Conservation (phyloP, 2,329 filamentous ascomycete genomes). For the Bipolaris victoriae region DNA sequence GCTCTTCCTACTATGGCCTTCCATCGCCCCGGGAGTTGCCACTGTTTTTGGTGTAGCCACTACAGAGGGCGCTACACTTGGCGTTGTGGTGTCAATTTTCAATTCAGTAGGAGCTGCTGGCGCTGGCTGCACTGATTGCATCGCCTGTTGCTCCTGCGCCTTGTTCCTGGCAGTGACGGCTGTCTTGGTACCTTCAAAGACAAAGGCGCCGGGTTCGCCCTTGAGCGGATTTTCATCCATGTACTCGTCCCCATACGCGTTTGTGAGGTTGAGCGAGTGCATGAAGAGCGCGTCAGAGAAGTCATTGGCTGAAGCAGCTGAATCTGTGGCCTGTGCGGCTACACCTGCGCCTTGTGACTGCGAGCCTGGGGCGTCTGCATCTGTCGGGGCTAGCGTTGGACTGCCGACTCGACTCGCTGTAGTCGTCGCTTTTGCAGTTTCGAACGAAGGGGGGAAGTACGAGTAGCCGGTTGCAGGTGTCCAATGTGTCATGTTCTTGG, state of each 20-base stretch:
- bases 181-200: conserved; percentile 56
- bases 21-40: conserved; percentile 24
- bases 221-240: conserved; percentile 68
- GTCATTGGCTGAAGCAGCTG: conserved; percentile 26
- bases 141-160: conserved; percentile 36
- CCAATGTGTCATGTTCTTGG: conserved; percentile 62
- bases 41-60: conserved; percentile 39
- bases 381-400: conserved; percentile 34
- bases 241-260: conserved; percentile 64
- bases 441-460: conserved; percentile 60
- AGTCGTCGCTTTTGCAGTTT: conserved; percentile 40
- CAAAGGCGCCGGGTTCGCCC: conserved; percentile 68
- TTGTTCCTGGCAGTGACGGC: conserved; percentile 51
- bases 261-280: conserved; percentile 58
- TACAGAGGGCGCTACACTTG: conserved; percentile 36
- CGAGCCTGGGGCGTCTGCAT: conserved; percentile 31
- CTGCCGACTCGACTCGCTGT: conserved; percentile 41
- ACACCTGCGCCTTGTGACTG: conserved; percentile 30
- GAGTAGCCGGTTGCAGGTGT: conserved; percentile 65
- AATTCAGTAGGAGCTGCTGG: conserved; percentile 19
- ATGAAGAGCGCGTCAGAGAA: conserved; percentile 46
- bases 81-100: conserved; percentile 29
- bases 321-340: conserved; percentile 16
- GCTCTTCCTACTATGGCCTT: conserved; percentile 32
- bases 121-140: conserved; percentile 21